Conservation (phyloP, 352 stramenopile species). For the Pythium oligandrum region DNA sequence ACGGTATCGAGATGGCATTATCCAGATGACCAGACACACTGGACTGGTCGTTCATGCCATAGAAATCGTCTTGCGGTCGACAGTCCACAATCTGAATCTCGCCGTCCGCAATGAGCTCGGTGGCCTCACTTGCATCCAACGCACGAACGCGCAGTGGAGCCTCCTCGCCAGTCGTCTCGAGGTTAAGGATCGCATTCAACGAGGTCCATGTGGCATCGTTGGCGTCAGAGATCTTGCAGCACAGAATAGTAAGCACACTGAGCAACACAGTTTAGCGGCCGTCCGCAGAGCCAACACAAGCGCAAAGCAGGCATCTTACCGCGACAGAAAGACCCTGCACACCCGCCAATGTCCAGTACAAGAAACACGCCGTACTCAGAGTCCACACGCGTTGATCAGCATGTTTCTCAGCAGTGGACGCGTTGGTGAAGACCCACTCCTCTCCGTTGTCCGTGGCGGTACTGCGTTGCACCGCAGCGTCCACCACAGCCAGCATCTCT, state of each 20-base stretch:
- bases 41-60: constrained; percentile 31
- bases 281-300: no score
- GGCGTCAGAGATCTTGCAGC: constrained; percentile 9
- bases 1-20: constrained; percentile 44
- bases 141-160: not conserved
- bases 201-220: constrained; percentile 6
- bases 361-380: constrained; percentile 3
- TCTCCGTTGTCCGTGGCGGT: no score
- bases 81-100: constrained; percentile 50
- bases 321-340: constrained; percentile 10
- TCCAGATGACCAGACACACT: constrained; percentile 56
- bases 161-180: not conserved
- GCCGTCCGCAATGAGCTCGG: constrained; percentile 24
- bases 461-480: no score
- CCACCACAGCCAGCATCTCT: no score
- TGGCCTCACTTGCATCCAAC: constrained; percentile 14
- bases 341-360: constrained; percentile 13
- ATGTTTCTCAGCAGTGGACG: not conserved
- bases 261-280: no score
- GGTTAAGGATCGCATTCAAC: constrained; percentile 8
- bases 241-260: no score
- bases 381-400: no score
- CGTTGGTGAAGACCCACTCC: no score
- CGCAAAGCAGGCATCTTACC: constrained; percentile 3
- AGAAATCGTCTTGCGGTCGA: constrained; percentile 35